Percentiles rank a stretch among this genome's conserved stretches.
Evolutionary conservation across 169 alveolate species (phyloP).

Genomic region (Plasmodium ovale): DNA sequence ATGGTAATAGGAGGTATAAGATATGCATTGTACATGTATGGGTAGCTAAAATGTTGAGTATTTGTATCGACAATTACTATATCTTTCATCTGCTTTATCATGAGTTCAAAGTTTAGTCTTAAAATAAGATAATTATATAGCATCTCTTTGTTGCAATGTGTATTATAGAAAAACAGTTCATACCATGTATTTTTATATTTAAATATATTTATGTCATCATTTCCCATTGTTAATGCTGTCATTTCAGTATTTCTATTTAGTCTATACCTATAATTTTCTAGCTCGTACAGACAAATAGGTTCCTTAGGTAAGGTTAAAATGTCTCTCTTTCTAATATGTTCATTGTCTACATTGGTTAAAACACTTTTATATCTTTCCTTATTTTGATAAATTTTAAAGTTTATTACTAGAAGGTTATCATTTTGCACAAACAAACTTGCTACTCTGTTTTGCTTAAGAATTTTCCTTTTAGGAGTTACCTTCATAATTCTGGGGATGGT

Average conservation of each 20-base stretch:
- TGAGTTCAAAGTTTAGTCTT: slow-evolving; percentile 55
- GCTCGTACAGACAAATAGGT: slow-evolving; percentile 34
- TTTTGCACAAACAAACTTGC: slow-evolving; percentile 19
- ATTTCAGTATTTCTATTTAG: slow-evolving; percentile 7
- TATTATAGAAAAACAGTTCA: slow-evolving; percentile 66
- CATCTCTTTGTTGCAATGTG: slow-evolving; percentile 2
- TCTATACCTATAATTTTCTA: slow-evolving; percentile 33
- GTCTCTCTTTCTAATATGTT: slow-evolving; percentile 12
- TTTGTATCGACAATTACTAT: slow-evolving; percentile 45
- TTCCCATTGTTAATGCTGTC: slow-evolving; percentile 18
- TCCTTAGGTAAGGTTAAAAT: slow-evolving; percentile 40
- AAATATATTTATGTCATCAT: slow-evolving; percentile 39
- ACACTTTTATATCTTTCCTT: slow-evolving; percentile 42
- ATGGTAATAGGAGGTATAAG: slow-evolving; percentile 48
- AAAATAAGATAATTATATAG: slow-evolving; percentile 33
- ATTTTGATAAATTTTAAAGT: slow-evolving; percentile 24
- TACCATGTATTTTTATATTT: slow-evolving; percentile 73
- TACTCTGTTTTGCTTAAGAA: neutral
- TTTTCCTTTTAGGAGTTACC: neutral
- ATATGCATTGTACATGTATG: slow-evolving; percentile 70
- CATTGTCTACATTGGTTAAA: slow-evolving; percentile 20
- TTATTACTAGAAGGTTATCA: slow-evolving; percentile 19
- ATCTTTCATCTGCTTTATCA: slow-evolving; percentile 49
- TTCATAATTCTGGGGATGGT: neutral
- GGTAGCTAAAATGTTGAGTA: slow-evolving; percentile 44